These are phyloP conservation scores for Penicillium coprophilum DNA, from an alignment of 495 filamentous ascomycete genomes.

Conservation along the genomic window DNA sequence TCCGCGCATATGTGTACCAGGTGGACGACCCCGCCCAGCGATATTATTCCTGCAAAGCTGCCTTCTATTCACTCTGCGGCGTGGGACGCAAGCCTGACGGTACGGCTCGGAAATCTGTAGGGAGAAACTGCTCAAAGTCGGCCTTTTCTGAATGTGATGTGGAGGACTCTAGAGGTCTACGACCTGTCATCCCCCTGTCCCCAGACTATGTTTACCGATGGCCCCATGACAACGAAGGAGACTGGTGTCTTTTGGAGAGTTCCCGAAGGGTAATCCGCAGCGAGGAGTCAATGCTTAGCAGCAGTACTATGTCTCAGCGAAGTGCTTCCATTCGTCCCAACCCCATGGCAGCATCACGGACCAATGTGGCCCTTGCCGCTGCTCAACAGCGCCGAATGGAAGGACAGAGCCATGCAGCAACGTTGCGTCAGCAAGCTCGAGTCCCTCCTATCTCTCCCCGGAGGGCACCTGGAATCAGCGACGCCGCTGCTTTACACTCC, in stretches of 20 bases:
- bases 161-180: slow-evolving; percentile 69
- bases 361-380: slow-evolving; percentile 43
- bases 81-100: slow-evolving; percentile 51
- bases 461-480: slow-evolving; percentile 34
- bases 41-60: slow-evolving; percentile 45
- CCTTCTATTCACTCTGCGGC: slow-evolving; percentile 51
- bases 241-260: slow-evolving; percentile 44
- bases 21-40: slow-evolving; percentile 40
- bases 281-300: slow-evolving; percentile 33
- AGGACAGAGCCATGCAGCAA: slow-evolving; percentile 48
- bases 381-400: slow-evolving; percentile 45
- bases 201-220: slow-evolving; percentile 65
- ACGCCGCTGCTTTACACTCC: slow-evolving; percentile 20
- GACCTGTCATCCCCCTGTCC: slow-evolving; percentile 66
- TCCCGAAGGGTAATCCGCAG: slow-evolving; percentile 26
- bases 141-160: slow-evolving; percentile 67
- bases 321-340: slow-evolving; percentile 30
- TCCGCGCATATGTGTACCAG: slow-evolving; percentile 41
- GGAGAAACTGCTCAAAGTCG: slow-evolving; percentile 50
- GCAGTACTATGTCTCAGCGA: slow-evolving; percentile 35
- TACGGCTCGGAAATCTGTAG: slow-evolving; percentile 40
- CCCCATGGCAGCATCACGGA: slow-evolving; percentile 33
- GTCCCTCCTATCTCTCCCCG: slow-evolving; percentile 32
- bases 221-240: slow-evolving; percentile 39
- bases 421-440: slow-evolving; percentile 46